phyloP scores from a whole-genome alignment of 2,329 filamentous ascomycete species.

The Monosporascus sp. region DNA sequence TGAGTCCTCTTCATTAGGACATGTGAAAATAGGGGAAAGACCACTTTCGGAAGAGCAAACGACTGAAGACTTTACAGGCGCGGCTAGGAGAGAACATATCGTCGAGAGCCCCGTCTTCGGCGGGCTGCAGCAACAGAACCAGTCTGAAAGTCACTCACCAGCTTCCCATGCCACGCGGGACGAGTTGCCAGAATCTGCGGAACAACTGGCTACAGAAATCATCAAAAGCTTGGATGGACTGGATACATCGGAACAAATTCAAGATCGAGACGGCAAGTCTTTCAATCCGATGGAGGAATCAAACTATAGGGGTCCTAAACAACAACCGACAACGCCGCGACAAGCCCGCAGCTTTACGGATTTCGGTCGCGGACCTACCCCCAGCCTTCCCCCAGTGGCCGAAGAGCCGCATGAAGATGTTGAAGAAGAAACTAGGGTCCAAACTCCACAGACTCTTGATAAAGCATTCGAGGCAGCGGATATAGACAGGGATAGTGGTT shows the following conservation, averaged over 20 bases:
- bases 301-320: slow-evolving; percentile 16
- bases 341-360: slow-evolving; percentile 27
- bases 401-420: slow-evolving; percentile 46
- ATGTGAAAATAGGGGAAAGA: slow-evolving; percentile 1
- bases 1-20: slow-evolving; percentile 2
- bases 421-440: slow-evolving; percentile 25
- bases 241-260: slow-evolving; percentile 20
- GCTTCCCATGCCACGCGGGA: slow-evolving; percentile 2
- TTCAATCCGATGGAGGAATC: slow-evolving; percentile 16
- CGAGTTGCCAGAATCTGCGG: slow-evolving; percentile 3
- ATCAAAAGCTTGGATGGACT: slow-evolving; percentile 22
- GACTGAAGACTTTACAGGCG: not conserved
- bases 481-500: slow-evolving; percentile 44
- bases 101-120: slow-evolving; percentile 36
- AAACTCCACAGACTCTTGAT: slow-evolving; percentile 12
- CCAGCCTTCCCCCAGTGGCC: slow-evolving; percentile 45
- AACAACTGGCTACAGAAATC: slow-evolving; percentile 12
- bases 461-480: slow-evolving; percentile 24
- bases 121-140: slow-evolving; percentile 8
- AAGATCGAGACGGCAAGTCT: slow-evolving; percentile 1
- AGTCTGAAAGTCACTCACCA: slow-evolving; percentile 3
- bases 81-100: slow-evolving; percentile 19
- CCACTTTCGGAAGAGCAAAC: not conserved
- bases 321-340: slow-evolving; percentile 15
- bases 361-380: slow-evolving; percentile 36